Evolutionary conservation across 208 protist species (phyloP).

Genomic region (Acanthamoeba sp.): DNA sequence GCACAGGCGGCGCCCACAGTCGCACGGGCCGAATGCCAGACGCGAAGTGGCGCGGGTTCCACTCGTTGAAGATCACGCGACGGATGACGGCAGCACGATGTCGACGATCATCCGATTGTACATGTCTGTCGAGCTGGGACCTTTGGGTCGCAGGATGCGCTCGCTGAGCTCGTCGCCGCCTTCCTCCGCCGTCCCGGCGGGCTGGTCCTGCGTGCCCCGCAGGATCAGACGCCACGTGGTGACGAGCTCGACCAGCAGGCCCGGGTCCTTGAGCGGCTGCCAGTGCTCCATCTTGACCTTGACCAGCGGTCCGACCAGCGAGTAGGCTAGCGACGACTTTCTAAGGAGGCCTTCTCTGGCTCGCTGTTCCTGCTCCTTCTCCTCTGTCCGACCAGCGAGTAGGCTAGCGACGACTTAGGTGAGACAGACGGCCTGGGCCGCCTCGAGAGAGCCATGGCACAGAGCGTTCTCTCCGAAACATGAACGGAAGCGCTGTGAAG

Average conservation of each 20-base stretch:
- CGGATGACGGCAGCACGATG: slow-evolving; percentile 73
- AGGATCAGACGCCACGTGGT: slow-evolving; percentile 31
- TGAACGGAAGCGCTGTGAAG: too few relatives aligned
- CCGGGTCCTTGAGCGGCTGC: slow-evolving; percentile 56
- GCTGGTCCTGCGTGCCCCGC: background rate
- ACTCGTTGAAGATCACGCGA: slow-evolving; percentile 32
- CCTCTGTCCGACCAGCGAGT: background rate
- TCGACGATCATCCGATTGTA: slow-evolving; percentile 71
- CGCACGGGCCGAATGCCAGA: background rate
- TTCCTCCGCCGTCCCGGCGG: background rate
- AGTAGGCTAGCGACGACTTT: slow-evolving; percentile 26
- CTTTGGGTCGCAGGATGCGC: background rate
- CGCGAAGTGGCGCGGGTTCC: slow-evolving; percentile 58
- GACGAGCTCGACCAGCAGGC: slow-evolving; percentile 24
- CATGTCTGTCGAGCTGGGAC: background rate
- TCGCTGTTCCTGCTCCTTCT: background rate
- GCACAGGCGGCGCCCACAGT: slow-evolving; percentile 6
- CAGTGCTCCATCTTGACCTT: slow-evolving; percentile 22
- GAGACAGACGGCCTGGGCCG: too few relatives aligned
- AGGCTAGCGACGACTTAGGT: too few relatives aligned
- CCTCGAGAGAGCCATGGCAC: too few relatives aligned
- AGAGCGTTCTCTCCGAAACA: too few relatives aligned
- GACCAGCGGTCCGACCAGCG: slow-evolving; percentile 8
- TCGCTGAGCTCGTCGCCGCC: background rate
- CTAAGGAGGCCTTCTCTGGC: slow-evolving; percentile 28